Conservation (phyloP, 1,284 basidiomycete genomes). For the Irpex lacteus region DNA sequence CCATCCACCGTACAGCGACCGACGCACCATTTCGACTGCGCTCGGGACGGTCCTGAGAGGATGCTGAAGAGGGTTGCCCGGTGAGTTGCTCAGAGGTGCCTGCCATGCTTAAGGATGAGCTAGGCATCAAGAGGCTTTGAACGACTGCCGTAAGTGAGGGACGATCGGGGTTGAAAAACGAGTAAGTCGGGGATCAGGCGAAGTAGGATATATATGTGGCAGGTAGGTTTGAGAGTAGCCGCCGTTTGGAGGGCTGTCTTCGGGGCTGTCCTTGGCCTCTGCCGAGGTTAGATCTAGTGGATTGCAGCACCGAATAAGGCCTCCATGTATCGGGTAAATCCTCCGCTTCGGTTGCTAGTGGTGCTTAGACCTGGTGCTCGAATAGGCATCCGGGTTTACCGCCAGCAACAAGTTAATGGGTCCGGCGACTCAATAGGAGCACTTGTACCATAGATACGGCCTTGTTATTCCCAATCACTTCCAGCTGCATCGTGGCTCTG, state of each 20-base stretch:
- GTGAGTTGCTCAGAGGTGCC: slow-evolving; percentile 11
- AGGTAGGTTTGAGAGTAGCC: slow-evolving; percentile 21
- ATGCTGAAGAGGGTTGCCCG: slow-evolving; percentile 8
- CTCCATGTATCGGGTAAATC: slow-evolving; percentile 12
- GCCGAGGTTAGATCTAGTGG: slow-evolving; percentile 9
- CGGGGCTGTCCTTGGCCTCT: slow-evolving; percentile 5
- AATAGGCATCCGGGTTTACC: background rate
- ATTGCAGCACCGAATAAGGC: background rate
- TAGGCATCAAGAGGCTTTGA: slow-evolving; percentile 25
- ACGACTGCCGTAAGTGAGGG: slow-evolving; percentile 29
- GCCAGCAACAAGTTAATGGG: background rate
- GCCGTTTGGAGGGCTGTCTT: slow-evolving; percentile 12
- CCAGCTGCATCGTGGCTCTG: background rate
- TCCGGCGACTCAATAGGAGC: slow-evolving; percentile 3
- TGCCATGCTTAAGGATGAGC: slow-evolving; percentile 21
- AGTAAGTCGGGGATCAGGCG: slow-evolving; percentile 21
- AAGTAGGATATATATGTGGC: slow-evolving; percentile 23
- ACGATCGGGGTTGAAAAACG: slow-evolving; percentile 29
- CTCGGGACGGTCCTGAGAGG: slow-evolving; percentile 51
- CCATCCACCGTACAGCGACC: background rate
- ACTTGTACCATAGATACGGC: background rate
- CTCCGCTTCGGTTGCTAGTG: slow-evolving; percentile 3
- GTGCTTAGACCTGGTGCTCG: background rate
- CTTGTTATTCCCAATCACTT: slow-evolving; percentile 3
- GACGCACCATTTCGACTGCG: slow-evolving; percentile 39